A percentile compares a stretch with the other conserved stretches of the same genome.
Evolutionary conservation across 108 stramenopile genomes (phyloP).

Genomic region (Cyclostephanos tholiformis): DNA sequence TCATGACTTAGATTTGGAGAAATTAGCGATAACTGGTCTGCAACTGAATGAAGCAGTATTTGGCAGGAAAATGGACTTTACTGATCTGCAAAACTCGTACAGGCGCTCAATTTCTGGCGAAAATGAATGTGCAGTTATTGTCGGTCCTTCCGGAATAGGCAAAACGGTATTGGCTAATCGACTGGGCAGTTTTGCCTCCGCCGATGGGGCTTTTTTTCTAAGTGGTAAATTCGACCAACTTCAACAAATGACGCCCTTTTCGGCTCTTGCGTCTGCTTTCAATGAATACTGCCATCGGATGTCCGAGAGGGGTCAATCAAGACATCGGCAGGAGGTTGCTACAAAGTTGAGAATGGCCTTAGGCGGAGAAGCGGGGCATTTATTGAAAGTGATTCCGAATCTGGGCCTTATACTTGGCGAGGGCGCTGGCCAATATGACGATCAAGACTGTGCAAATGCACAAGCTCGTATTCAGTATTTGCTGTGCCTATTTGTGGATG

Average conservation of each 20-base stretch:
- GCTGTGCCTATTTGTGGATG: constrained; percentile 29
- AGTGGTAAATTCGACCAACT: constrained; percentile 35
- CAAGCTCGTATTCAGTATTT: constrained; percentile 30
- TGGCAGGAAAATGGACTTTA: constrained; percentile 24
- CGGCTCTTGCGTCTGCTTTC: constrained; percentile 36
- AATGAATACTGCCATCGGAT: constrained; percentile 26
- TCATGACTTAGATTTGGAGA: constrained; percentile 14
- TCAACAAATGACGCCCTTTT: constrained; percentile 28
- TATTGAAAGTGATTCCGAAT: constrained; percentile 12
- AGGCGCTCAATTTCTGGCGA: constrained; percentile 6
- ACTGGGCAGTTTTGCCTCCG: constrained; percentile 5
- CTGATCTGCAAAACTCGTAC: constrained; percentile 3
- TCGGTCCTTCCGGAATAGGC: constrained; percentile 32
- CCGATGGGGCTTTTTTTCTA: constrained; percentile 22
- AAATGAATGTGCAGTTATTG: constrained; percentile 18
- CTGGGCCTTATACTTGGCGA: constrained; percentile 1
- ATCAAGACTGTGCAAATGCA: constrained; percentile 16
- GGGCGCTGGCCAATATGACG: neutral
- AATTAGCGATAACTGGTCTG: constrained; percentile 16
- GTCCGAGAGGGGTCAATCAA: neutral
- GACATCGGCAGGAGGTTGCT: neutral
- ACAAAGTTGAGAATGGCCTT: constrained; percentile 6
- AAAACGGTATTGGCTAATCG: constrained; percentile 26
- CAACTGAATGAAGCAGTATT: constrained; percentile 8
- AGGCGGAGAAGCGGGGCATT: constrained; percentile 7